Base-by-base conservation (phyloP, 768 basidiomycete species). In the Mycena albidolilacea region DNA sequence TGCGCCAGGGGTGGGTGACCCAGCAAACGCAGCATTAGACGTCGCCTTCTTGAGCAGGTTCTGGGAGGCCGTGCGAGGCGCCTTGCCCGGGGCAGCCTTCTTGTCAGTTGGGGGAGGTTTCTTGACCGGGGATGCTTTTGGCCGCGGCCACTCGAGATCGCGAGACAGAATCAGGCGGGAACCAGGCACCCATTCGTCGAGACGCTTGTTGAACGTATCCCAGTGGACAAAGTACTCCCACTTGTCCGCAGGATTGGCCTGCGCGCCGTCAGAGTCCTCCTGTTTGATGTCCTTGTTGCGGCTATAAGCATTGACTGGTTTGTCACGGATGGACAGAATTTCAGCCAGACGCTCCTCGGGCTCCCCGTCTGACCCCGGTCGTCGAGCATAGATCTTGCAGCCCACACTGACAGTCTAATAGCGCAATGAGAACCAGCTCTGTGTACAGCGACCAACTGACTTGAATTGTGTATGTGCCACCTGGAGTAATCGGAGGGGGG, bases 201-300 rank as follows among this genome's bases (percentile, higher is more conserved):
- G 87, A 74, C 98, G 97, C 82, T 99, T 99, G 87, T 99, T 99
- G 89, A 98, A 99, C 75, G 95, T 91, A 77, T 98, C 96, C 93
- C 97, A 99, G 79, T 99, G 98, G 21, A 99, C 96, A 79, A 99
- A 99, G 86, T 92, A 99, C 82, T 99, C 97, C 81, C 90, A 89
- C 77, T 93, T 92, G 81, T 96, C 95, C 78, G 93, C 92, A 10
- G 90, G 88, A 69, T 88, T 54, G 21, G 52, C 5, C n/a, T 50
- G 19, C 21, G 15, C 52, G 23, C 79, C 76, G 38, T 77, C 76
- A 52, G 82, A 78, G n/a, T 86, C 86, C 50, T 88, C 86, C 55
- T 89, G 87, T 50, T 85, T 84, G 15, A 84, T 79, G 17, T 79
- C 70, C 60, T 84, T 82, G 76, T 82, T 84, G 61, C 88, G 86